Evolutionary conservation across 805 yeast genomes (phyloP).

Genomic region (Torulaspora maleeae): DNA sequence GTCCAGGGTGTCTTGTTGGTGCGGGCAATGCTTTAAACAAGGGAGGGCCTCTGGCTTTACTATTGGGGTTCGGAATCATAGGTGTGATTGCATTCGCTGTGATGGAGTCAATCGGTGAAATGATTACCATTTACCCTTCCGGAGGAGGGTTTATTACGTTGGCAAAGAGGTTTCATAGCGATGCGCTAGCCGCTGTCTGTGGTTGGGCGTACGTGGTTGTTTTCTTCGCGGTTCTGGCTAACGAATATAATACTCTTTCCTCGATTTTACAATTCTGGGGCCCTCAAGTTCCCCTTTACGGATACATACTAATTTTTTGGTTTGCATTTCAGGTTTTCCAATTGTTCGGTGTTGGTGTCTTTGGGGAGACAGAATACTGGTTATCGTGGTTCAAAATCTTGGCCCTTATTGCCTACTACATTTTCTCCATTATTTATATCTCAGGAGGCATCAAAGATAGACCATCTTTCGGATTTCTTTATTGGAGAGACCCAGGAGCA

Average conservation of each 20-base stretch:
- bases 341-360: slow-evolving; percentile 48
- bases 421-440: slow-evolving; percentile 45
- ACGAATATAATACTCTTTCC: slow-evolving; percentile 49
- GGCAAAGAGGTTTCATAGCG: slow-evolving; percentile 32
- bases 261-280: slow-evolving; percentile 35
- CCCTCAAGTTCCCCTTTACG: slow-evolving; percentile 16
- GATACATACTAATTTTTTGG: slow-evolving; percentile 17
- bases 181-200: slow-evolving; percentile 14
- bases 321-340: slow-evolving; percentile 35
- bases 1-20: slow-evolving; percentile 32
- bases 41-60: slow-evolving; percentile 15
- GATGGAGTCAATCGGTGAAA: slow-evolving; percentile 19
- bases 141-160: slow-evolving; percentile 54
- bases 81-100: slow-evolving; percentile 13
- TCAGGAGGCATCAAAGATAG: slow-evolving; percentile 47
- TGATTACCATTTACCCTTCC: slow-evolving; percentile 38
- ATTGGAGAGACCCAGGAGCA: slow-evolving; percentile 52
- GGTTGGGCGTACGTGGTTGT: slow-evolving; percentile 15
- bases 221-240: slow-evolving; percentile 47
- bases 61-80: slow-evolving; percentile 16
- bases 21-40: slow-evolving; percentile 19
- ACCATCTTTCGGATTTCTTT: slow-evolving; percentile 38
- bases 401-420: slow-evolving; percentile 44
- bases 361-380: slow-evolving; percentile 50
- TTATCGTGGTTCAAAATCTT: slow-evolving; percentile 43